Conservation (phyloP, 2,329 filamentous ascomycete genomes). For the Alternaria angustiovoidea region DNA sequence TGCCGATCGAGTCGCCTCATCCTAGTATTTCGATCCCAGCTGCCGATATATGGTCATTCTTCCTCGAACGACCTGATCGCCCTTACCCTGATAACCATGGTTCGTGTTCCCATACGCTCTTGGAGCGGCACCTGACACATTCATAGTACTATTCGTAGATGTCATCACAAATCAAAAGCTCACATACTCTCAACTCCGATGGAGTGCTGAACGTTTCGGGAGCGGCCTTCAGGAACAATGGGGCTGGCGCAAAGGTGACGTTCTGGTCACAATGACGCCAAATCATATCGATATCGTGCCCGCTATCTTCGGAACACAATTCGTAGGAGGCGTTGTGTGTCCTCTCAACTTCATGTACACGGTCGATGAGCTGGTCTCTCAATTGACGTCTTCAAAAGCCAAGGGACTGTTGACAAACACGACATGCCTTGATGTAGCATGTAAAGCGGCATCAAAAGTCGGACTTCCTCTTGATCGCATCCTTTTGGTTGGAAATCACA, state of each 20-base stretch:
- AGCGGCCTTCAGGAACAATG: background rate
- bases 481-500: background rate
- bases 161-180: background rate
- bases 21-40: background rate
- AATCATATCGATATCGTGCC: background rate
- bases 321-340: slow-evolving; percentile 30
- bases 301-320: slow-evolving; percentile 22
- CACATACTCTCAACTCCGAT: background rate
- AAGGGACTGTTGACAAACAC: slow-evolving; percentile 15
- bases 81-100: background rate
- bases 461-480: background rate
- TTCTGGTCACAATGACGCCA: background rate
- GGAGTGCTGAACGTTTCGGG: background rate
- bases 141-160: background rate
- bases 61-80: background rate
- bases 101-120: accelerated
- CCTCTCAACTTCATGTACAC: slow-evolving; percentile 28
- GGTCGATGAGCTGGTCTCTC: slow-evolving; percentile 24
- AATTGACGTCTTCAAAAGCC: slow-evolving; percentile 16
- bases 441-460: background rate
- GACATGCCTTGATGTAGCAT: slow-evolving; percentile 1
- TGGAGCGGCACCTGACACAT: accelerated
- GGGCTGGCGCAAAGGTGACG: background rate
- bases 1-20: background rate
- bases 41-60: background rate